These are phyloP conservation scores for Beauveria australis DNA, from an alignment of 2,329 filamentous ascomycete genomes.

Conservation along the genomic window DNA sequence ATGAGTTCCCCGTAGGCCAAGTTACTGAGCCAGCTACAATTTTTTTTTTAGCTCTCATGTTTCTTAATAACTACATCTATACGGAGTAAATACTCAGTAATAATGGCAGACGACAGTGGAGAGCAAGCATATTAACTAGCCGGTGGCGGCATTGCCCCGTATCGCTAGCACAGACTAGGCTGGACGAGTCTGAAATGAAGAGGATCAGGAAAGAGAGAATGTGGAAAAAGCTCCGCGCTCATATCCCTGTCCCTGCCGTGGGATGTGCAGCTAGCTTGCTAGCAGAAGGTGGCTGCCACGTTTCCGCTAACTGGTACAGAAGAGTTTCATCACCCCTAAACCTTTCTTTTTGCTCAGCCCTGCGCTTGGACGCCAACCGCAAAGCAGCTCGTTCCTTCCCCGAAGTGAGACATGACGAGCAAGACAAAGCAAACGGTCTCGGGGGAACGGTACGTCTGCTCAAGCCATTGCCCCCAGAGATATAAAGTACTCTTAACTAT, in stretches of 20 bases:
- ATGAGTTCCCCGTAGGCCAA: too few species aligned
- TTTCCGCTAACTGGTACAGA: constrained; percentile 8
- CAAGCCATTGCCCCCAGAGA: background rate
- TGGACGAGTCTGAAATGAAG: background rate
- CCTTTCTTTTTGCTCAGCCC: background rate
- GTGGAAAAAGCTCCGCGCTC: background rate
- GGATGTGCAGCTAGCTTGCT: background rate
- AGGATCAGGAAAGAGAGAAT: background rate
- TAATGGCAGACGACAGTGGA: background rate
- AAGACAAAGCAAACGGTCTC: background rate
- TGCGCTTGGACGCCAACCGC: background rate
- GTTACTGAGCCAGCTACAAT: too few species aligned
- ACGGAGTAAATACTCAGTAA: too few species aligned
- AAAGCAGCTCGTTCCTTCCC: background rate
- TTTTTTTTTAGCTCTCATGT: background rate
- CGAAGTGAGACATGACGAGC: background rate
- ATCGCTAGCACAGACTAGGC: background rate
- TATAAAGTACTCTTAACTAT: too few species aligned
- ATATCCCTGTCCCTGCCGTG: background rate
- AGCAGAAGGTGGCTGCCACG: constrained; percentile 8
- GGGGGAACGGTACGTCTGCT: background rate
- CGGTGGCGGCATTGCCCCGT: background rate
- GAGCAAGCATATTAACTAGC: background rate
- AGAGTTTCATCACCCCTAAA: background rate
- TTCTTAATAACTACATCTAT: background rate